Evolutionary conservation across 202 grass and related monocot genomes (phyloP).

Genomic region (Setaria italica): DNA sequence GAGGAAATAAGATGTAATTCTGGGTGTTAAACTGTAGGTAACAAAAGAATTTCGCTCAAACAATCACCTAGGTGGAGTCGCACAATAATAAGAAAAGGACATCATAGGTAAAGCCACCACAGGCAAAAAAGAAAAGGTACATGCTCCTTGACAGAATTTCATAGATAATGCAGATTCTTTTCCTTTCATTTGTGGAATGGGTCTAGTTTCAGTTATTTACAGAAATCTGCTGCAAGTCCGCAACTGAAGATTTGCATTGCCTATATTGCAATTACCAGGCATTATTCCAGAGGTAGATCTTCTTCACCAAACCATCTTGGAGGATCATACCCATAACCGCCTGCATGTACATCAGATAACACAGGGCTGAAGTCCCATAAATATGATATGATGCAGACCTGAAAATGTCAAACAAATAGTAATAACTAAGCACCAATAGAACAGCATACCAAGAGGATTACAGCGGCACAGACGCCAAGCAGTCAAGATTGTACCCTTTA

Average conservation of each 20-base stretch:
- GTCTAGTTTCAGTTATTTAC: slow-evolving; percentile 28
- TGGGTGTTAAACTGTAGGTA: slow-evolving; percentile 14
- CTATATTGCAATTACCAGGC: slow-evolving; percentile 35
- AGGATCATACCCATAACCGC: slow-evolving; percentile 91
- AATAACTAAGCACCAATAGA: slow-evolving; percentile 13
- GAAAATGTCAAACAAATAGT: slow-evolving; percentile 12
- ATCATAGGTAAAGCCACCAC: neutral
- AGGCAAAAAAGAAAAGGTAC: neutral
- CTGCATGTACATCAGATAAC: slow-evolving; percentile 48
- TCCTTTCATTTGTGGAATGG: neutral
- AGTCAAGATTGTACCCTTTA: slow-evolving; percentile 81
- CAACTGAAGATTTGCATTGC: neutral
- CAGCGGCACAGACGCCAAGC: slow-evolving; percentile 83
- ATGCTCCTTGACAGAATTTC: neutral
- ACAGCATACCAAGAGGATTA: slow-evolving; percentile 77
- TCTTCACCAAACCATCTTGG: slow-evolving; percentile 91
- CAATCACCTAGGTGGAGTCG: neutral
- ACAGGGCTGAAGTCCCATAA: neutral
- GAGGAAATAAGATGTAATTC: neutral
- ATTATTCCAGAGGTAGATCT: slow-evolving; percentile 51
- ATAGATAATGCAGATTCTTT: slow-evolving; percentile 1
- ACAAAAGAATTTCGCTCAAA: neutral
- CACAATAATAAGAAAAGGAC: neutral
- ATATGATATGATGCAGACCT: slow-evolving; percentile 9
- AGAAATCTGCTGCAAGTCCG: neutral